phyloP scores from a whole-genome alignment of 495 filamentous ascomycete genomes.

The Extremus antarcticus region DNA sequence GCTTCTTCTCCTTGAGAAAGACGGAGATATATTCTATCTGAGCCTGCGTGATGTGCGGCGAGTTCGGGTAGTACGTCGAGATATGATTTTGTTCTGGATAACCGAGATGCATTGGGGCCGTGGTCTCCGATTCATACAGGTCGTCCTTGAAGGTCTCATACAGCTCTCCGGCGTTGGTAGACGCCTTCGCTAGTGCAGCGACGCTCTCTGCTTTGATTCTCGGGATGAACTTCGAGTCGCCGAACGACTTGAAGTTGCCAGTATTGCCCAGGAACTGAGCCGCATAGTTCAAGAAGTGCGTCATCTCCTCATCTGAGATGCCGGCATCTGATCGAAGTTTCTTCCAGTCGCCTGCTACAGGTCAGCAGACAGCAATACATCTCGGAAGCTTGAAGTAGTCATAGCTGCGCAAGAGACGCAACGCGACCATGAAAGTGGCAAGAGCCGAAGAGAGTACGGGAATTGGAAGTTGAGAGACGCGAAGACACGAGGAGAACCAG shows the following conservation, averaged over 20 bases:
- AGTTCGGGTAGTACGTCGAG: constrained; percentile 63
- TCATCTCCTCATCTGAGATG: constrained; percentile 56
- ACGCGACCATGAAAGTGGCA: no score
- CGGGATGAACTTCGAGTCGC: constrained; percentile 90
- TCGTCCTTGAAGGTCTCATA: constrained; percentile 60
- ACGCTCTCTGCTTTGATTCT: constrained; percentile 57
- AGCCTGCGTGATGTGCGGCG: constrained; percentile 68
- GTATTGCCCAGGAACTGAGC: constrained; percentile 81
- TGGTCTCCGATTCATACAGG: constrained; percentile 58
- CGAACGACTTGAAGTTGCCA: constrained; percentile 95
- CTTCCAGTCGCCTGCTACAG: constrained; percentile 60
- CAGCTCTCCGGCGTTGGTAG: constrained; percentile 41
- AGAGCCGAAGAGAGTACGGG: no score
- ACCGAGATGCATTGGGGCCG: constrained; percentile 70
- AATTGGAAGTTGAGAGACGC: no score
- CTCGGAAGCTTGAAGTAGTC: no score
- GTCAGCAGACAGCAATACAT: no score
- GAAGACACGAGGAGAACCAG: background rate
- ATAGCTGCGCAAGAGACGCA: no score
- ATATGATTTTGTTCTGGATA: constrained; percentile 75
- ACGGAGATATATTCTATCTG: constrained; percentile 66
- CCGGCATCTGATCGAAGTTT: constrained; percentile 56
- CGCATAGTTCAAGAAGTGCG: constrained; percentile 74
- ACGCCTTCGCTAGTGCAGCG: constrained; percentile 56
- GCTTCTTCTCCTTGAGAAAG: constrained; percentile 62